Evolutionary conservation across 371 early-diverging fungal genomes (phyloP).

Genomic region (Actinomucor elegans): DNA sequence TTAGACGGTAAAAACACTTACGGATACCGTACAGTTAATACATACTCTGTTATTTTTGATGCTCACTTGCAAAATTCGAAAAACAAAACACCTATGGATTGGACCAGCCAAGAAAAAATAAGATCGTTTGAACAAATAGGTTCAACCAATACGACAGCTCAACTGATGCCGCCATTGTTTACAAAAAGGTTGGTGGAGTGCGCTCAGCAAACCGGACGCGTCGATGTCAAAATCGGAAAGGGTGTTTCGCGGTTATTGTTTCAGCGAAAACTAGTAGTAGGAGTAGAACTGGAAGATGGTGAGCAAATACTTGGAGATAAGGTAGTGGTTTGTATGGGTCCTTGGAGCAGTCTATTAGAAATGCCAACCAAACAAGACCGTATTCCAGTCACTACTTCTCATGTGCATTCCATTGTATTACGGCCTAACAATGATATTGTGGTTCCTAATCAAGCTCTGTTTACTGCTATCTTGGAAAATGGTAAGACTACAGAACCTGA

Average conservation of each 20-base stretch:
- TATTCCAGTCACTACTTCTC: conserved; percentile 35
- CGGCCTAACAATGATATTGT: conserved; percentile 23
- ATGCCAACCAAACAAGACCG: conserved; percentile 21
- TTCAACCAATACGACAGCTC: conserved; percentile 52
- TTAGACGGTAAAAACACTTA: conserved; percentile 53
- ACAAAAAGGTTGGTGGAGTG: conserved; percentile 47
- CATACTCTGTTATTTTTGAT: conserved; percentile 44
- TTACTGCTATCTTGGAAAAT: conserved; percentile 34
- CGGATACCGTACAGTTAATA: conserved; percentile 61
- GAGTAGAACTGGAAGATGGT: conserved; percentile 34
- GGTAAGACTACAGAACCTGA: conserved; percentile 44
- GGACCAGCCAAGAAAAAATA: conserved; percentile 40
- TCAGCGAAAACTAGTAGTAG: conserved; percentile 18
- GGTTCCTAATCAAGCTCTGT: conserved; percentile 49
- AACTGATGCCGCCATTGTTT: conserved; percentile 60
- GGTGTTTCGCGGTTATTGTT: conserved; percentile 23
- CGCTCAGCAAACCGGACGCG: conserved; percentile 35
- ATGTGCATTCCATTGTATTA: conserved; percentile 50
- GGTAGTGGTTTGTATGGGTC: conserved; percentile 53
- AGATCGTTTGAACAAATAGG: conserved; percentile 51
- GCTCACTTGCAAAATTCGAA: too few relatives aligned
- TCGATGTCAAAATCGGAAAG: conserved; percentile 17
- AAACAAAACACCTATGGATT: conserved; percentile 28
- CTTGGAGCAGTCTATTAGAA: conserved; percentile 43
- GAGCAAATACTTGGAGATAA: conserved; percentile 24